phyloP scores from a whole-genome alignment of 2,329 filamentous ascomycete genomes.

The Macrophomina phaseolina region DNA sequence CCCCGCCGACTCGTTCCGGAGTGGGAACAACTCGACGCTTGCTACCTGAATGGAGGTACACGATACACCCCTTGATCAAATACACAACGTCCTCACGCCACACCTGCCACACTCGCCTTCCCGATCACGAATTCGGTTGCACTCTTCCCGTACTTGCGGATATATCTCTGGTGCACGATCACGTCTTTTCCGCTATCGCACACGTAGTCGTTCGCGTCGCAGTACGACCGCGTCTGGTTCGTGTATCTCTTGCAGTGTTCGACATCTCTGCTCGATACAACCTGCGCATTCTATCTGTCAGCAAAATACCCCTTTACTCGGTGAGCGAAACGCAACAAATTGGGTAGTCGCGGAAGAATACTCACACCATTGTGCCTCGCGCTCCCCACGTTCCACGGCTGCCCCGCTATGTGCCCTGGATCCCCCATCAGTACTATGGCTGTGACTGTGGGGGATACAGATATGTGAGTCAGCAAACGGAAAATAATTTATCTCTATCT shows the following conservation, averaged over 20 bases:
- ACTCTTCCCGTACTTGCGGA: background rate
- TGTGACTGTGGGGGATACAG: background rate
- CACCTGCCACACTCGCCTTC: background rate
- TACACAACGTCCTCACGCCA: background rate
- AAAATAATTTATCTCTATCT: no score
- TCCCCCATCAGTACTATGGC: slow-evolving; percentile 4
- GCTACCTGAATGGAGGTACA: background rate
- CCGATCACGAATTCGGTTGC: slow-evolving; percentile 8
- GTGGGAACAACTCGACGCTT: background rate
- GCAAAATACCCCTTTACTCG: no score
- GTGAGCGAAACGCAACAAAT: no score
- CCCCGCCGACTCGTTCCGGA: slow-evolving; percentile 1
- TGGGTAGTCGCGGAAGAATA: background rate
- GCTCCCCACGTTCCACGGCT: slow-evolving; percentile 1
- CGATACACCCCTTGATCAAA: background rate
- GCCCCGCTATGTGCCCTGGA: background rate
- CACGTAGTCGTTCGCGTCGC: background rate
- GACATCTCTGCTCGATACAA: background rate
- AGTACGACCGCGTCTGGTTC: background rate
- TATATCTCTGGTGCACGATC: background rate
- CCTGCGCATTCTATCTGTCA: background rate
- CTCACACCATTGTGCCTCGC: background rate
- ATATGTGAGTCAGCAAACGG: background rate
- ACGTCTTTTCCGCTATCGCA: background rate
- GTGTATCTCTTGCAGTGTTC: slow-evolving; percentile 9